A percentile compares a stretch with the other conserved stretches of the same genome.
Conservation (phyloP, 495 filamentous ascomycete species). For the Parathielavia appendiculata region DNA sequence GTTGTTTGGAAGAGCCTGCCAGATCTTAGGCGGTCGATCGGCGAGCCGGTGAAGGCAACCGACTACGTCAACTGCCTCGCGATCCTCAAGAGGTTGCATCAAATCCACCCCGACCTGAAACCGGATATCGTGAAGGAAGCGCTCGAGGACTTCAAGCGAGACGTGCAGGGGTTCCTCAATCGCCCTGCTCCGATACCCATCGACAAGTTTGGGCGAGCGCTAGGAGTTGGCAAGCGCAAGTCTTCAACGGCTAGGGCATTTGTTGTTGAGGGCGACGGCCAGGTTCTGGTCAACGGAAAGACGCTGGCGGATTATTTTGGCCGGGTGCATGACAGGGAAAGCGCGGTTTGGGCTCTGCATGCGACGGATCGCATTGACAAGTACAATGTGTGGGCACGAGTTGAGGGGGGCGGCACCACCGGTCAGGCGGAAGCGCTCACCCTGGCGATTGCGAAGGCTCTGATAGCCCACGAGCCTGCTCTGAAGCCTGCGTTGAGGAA, state of each 20-base stretch:
- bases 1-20: conserved; percentile 78
- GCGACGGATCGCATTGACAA: conserved; percentile 80
- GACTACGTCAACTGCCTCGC: conserved; percentile 72
- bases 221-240: conserved; percentile 80
- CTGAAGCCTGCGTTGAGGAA: conserved; percentile 82
- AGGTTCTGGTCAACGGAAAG: conserved; percentile 86
- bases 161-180: conserved; percentile 63
- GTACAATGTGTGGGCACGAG: conserved; percentile 91
- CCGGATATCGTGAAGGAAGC: conserved; percentile 61
- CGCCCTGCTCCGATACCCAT: conserved; percentile 51
- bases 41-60: conserved; percentile 70
- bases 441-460: conserved; percentile 80
- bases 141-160: conserved; percentile 65
- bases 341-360: conserved; percentile 83
- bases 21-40: conserved; percentile 67
- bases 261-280: conserved; percentile 85
- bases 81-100: conserved; percentile 73
- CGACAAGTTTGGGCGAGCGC: conserved; percentile 68
- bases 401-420: conserved; percentile 80
- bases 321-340: conserved; percentile 89
- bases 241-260: conserved; percentile 73
- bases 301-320: conserved; percentile 71
- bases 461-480: conserved; percentile 83
- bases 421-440: conserved; percentile 95
- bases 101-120: conserved; percentile 74